phyloP scores from a whole-genome alignment of 441 rosid genomes.

The Gossypium schwendimanii region DNA sequence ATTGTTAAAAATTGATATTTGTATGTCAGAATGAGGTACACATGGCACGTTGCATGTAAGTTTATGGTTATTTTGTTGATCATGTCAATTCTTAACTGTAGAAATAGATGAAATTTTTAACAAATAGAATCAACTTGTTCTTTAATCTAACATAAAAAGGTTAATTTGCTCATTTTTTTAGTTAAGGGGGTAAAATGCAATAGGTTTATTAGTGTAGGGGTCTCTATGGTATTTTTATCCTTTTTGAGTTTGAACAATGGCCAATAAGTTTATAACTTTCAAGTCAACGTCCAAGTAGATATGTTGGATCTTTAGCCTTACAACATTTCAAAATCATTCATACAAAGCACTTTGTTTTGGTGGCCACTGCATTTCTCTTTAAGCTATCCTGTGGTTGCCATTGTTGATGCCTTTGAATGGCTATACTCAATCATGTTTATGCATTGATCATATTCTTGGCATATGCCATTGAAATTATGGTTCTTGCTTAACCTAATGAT shows the following conservation, averaged over 20 bases:
- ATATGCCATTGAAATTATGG: not conserved
- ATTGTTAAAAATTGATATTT: no score
- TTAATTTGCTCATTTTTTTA: no score
- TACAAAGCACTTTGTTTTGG: not conserved
- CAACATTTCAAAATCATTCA: constrained; percentile 5
- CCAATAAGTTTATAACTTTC: not conserved
- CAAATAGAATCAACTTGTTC: no score
- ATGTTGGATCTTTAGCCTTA: not conserved
- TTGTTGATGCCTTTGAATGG: not conserved
- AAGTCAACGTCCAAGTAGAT: not conserved
- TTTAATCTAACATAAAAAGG: no score
- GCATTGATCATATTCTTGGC: not conserved
- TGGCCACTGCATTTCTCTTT: not conserved
- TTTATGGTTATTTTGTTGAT: no score
- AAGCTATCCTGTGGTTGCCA: not conserved
- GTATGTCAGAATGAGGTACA: no score
- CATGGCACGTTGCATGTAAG: no score
- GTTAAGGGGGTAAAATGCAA: no score
- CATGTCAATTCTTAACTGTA: no score
- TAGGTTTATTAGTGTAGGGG: no score
- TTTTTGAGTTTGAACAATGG: constrained; percentile 4
- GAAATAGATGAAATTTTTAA: no score
- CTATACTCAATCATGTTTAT: not conserved
- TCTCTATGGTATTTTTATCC: no score
- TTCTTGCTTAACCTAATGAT: not conserved